phyloP scores from a whole-genome alignment of 2,329 filamentous ascomycete genomes.

The Teratosphaeria gauchensis region DNA sequence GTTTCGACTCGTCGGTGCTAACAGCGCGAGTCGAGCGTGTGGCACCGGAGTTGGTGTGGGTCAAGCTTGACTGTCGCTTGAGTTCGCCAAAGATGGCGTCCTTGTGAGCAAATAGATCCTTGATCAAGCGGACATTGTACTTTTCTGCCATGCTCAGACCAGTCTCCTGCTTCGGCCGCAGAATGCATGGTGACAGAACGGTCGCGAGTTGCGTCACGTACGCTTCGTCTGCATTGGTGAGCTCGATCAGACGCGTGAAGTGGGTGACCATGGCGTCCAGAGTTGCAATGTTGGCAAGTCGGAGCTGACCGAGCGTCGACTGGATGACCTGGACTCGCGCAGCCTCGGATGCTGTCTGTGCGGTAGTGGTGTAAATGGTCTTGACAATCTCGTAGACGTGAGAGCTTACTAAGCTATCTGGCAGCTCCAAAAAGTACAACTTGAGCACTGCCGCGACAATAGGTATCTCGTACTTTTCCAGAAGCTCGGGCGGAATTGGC shows the following conservation, averaged over 20 bases:
- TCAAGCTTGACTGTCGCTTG: conserved; percentile 74
- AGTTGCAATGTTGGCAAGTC: conserved; percentile 96
- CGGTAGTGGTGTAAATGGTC: conserved; percentile 82
- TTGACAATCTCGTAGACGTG: conserved; percentile 98
- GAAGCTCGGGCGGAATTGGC: conserved; percentile 60
- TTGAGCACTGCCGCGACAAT: conserved; percentile 89
- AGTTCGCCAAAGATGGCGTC: conserved; percentile 91
- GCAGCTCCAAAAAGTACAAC: conserved; percentile 87
- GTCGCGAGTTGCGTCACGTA: conserved; percentile 69
- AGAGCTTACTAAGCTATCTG: conserved; percentile 94
- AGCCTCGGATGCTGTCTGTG: conserved; percentile 64
- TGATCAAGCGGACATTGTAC: conserved; percentile 79
- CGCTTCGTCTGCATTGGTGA: conserved; percentile 87
- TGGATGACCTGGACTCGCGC: conserved; percentile 84
- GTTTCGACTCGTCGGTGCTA: conserved; percentile 91
- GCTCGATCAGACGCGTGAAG: conserved; percentile 90
- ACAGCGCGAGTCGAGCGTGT: conserved; percentile 63
- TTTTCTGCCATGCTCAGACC: conserved; percentile 92
- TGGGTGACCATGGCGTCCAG: conserved; percentile 96
- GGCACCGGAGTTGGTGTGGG: conserved; percentile 53
- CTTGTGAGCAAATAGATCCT: conserved; percentile 88
- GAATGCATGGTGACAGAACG: conserved; percentile 70
- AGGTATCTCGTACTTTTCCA: conserved; percentile 85
- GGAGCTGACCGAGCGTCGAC: conserved; percentile 87
- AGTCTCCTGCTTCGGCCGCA: conserved; percentile 78